Conservation (phyloP, 2,329 filamentous ascomycete species). For the Paraphoma sp. region DNA sequence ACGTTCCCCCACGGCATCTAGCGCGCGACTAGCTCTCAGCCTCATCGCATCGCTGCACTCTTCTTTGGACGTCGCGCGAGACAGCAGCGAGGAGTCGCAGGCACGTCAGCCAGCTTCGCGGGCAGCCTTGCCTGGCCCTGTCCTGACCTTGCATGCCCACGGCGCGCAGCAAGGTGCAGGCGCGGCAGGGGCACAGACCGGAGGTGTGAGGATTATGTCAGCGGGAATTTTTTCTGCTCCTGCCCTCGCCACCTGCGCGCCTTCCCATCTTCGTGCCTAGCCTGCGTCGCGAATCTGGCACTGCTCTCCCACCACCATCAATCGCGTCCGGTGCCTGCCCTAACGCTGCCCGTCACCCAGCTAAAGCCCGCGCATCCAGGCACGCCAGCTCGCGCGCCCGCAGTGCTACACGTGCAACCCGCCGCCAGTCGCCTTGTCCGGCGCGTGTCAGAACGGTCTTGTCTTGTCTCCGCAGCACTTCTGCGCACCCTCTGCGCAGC, state of each 20-base stretch:
- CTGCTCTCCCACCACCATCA: conserved; percentile 20
- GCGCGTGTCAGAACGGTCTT: conserved; percentile 15
- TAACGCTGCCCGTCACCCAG: conserved; percentile 30
- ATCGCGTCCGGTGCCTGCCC: conserved; percentile 32
- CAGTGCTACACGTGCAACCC: conserved; percentile 43
- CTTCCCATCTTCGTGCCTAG: conserved; percentile 48
- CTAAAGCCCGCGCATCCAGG: conserved; percentile 27
- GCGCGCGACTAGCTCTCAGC: conserved; percentile 38
- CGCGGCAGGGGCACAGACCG: background rate
- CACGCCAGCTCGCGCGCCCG: conserved; percentile 29
- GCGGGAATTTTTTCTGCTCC: conserved; percentile 8
- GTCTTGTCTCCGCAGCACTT: conserved; percentile 16
- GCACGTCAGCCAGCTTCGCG: background rate
- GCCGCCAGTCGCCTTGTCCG: conserved; percentile 27
- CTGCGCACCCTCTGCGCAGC: background rate
- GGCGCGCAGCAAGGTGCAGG: background rate
- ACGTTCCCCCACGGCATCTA: conserved; percentile 23
- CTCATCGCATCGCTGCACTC: conserved; percentile 33
- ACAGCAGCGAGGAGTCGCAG: conserved; percentile 18
- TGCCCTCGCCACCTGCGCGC: conserved; percentile 34
- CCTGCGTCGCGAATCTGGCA: conserved; percentile 46
- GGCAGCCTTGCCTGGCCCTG: background rate
- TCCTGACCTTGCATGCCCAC: background rate
- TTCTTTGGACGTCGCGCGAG: conserved; percentile 29
- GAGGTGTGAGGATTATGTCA: background rate